Base-by-base conservation (phyloP, 2,329 filamentous ascomycete genomes). In the Elsinoe fawcettii region DNA sequence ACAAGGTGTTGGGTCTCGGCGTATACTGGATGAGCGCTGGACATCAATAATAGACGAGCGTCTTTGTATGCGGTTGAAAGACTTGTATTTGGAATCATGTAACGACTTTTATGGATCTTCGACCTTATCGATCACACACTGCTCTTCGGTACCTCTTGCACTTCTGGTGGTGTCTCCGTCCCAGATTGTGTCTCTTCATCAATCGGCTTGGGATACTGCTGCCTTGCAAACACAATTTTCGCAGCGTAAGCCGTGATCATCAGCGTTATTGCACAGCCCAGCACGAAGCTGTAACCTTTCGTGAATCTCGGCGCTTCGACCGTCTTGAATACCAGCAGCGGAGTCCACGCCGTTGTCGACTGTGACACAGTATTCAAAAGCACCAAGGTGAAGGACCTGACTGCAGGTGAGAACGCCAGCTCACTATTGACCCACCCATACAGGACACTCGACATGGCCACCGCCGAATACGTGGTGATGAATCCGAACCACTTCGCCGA, bases 291-390 rank as follows among this genome's bases (percentile, higher is more conserved):
- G 63, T 73, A 75, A 0, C 74, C 74, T 56, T 75, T 75, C 1
- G 63, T 65, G 59, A 74, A 77, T 0, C 71, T 63, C 1, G 74
- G 74, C 1, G 66, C 73, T 60, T 76, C 74, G 2, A 72, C 68
- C 0, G 75, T 76, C 60, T 72, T 72, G 61, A 80, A 83, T 0
- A 76, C 74, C 11, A 83, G 63, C 1, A 82, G 62, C 2, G 75
- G 76, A 2, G 77, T 81, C 80, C 80, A 83, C 0, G 77, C 79
- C 0, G 77, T 82, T 0, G 77, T 78, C 0, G 75, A 80, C 63
- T 80, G 79, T 0, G 78, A 72, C n/a, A 82, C 67, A 0, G 73
- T 70, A 49, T 79, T 83, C 60, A 80, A 76, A 20, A 79, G 63
- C 3, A 81, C 74, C 5, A 82, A 64, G 0, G 73, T 75, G 51